Evolutionary conservation across 2,329 filamentous ascomycete species (phyloP).

Genomic region (Tolypocladium tropicale): DNA sequence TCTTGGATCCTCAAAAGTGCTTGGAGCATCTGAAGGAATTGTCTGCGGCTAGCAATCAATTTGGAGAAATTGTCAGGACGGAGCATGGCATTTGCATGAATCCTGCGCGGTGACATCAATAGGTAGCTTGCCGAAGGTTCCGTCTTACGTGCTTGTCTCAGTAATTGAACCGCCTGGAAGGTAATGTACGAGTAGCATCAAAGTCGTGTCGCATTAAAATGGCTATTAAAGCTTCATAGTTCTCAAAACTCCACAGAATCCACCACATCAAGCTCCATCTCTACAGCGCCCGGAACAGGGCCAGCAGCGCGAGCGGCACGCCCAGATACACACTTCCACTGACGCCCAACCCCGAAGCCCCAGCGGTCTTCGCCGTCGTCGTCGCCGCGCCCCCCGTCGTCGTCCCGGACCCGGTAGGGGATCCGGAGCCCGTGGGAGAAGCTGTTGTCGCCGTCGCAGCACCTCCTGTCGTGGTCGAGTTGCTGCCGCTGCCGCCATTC

Average conservation of each 20-base stretch:
- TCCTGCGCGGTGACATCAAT: no score
- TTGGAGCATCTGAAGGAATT: no score
- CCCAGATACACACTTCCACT: background rate
- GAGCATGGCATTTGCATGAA: no score
- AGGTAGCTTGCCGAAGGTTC: no score
- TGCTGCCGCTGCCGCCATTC: background rate
- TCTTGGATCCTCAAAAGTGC: no score
- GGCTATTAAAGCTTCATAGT: background rate
- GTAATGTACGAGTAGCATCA: background rate
- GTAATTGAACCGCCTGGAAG: no score
- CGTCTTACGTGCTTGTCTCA: no score
- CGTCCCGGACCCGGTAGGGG: background rate
- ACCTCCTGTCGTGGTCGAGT: background rate
- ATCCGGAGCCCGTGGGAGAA: background rate
- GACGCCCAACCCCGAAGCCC: background rate
- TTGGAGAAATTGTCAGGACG: no score
- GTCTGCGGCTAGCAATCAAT: background rate
- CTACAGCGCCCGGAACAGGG: background rate
- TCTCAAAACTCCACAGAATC: background rate
- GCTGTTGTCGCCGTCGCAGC: background rate
- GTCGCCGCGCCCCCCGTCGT: background rate
- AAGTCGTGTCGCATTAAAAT: background rate
- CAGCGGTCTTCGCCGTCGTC: background rate
- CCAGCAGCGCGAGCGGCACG: background rate
- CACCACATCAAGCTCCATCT: background rate